Base-by-base conservation (phyloP, 2,329 filamentous ascomycete species). In the Colletotrichum noveboracense region DNA sequence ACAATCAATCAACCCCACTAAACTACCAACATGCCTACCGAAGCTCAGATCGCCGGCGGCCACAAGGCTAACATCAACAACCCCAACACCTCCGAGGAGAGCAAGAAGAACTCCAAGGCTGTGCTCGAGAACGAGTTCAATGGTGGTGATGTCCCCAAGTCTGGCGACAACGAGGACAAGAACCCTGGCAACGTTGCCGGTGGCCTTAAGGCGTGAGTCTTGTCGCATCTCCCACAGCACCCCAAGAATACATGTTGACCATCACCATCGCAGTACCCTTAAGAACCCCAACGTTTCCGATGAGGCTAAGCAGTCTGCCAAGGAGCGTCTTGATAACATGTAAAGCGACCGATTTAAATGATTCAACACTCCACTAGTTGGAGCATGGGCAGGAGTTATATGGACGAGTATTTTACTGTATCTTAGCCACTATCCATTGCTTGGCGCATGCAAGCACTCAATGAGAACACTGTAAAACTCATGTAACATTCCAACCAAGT, bases 51-150 rank as follows among this genome's bases (percentile, higher is more conserved):
- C 77, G 87, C 88, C 78, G 89, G 88, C 75, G 90, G 90, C 82
- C 90, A 92, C 87, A 92, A 92, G 86, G 90, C 89, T 74, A 89
- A 87, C 80, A 79, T 91, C 76, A 88, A 87, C 81, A 91, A 91
- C 85, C 88, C 89, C 78, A 89, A 90, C 81, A 87, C 86, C 70
- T 91, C 89, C 0, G 80, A 90, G 66, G 88, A 90, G 81, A 83
- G 89, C 74, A 91, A 91, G 86, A 80, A 91, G 80, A 86, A 90
- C 83, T 91, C 89, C 71, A 86, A 85, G 75, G 81, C 88, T 52
- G 83, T 91, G 10, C 87, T 92, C 68, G 85, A 91, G 32, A 85
- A 89, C 36, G 84, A 89, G 78, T 87, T 88, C 77, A 85, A 87
- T 70, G 85, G 85, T 5, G 84, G 84, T 4, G 80, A 86, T 66